Evolutionary conservation across 495 filamentous ascomycete genomes (phyloP).

Genomic region (Talaromyces liani): DNA sequence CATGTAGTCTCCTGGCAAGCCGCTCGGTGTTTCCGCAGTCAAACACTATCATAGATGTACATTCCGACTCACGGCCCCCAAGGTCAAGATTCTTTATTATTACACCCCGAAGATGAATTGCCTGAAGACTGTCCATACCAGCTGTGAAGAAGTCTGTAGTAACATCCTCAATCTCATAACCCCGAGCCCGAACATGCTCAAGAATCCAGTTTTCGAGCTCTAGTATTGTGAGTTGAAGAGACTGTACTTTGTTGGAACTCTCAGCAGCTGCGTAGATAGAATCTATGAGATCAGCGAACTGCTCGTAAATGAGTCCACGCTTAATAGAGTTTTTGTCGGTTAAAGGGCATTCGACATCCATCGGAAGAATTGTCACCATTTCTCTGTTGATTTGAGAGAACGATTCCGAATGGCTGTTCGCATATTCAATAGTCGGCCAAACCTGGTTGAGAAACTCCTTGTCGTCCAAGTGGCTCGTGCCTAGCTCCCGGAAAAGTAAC

Average conservation of each 20-base stretch:
- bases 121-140: constrained; percentile 53
- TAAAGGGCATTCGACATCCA: constrained; percentile 34
- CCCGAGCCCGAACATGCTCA: constrained; percentile 28
- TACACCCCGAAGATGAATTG: constrained; percentile 47
- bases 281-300: constrained; percentile 42
- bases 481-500: constrained; percentile 39
- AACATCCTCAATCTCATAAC: constrained; percentile 26
- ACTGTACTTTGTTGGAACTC: neutral
- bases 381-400: constrained; percentile 52
- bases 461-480: constrained; percentile 23
- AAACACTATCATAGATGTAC: constrained; percentile 41
- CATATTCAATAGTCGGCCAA: constrained; percentile 40
- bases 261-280: constrained; percentile 33
- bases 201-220: constrained; percentile 37
- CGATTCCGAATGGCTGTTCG: constrained; percentile 41
- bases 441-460: constrained; percentile 37
- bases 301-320: constrained; percentile 42
- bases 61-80: constrained; percentile 14
- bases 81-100: constrained; percentile 40
- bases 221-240: constrained; percentile 26
- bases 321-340: constrained; percentile 53
- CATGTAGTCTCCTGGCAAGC: constrained; percentile 39
- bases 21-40: constrained; percentile 39
- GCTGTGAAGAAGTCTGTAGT: constrained; percentile 46
- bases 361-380: constrained; percentile 39